Conservation (phyloP, 2,329 filamentous ascomycete genomes). For the Phaeosphaeria sp. region DNA sequence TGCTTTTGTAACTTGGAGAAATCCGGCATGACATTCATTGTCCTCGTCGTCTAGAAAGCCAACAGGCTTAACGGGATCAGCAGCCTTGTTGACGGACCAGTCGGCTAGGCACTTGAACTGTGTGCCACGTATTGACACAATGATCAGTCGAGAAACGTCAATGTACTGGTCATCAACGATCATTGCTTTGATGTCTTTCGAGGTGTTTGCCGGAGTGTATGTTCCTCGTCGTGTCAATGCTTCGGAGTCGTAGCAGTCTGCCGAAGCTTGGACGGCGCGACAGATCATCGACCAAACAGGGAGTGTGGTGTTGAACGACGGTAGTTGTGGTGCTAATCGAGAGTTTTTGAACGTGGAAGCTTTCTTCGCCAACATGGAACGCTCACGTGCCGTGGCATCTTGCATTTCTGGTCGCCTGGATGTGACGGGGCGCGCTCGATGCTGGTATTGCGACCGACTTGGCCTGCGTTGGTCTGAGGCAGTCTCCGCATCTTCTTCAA, state of each 20-base stretch:
- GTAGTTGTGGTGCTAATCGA: conserved; percentile 1
- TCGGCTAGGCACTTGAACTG: conserved; percentile 6
- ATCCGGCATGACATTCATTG: conserved; percentile 80
- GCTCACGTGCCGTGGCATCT: conserved; percentile 2
- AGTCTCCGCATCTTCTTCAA: conserved; percentile 1
- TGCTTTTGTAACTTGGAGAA: conserved; percentile 72
- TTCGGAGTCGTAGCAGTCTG: conserved; percentile 9
- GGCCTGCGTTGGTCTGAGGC: neutral
- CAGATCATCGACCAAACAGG: conserved; percentile 12
- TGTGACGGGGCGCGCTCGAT: conserved; percentile 4
- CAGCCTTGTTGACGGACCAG: conserved; percentile 9
- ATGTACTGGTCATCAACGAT: conserved; percentile 10
- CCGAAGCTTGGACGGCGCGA: conserved; percentile 8
- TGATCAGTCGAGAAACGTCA: conserved; percentile 5
- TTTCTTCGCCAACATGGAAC: conserved; percentile 6
- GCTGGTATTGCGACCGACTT: conserved; percentile 3
- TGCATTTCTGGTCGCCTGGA: conserved; percentile 4
- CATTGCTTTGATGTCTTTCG: conserved; percentile 11
- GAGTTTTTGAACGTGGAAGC: conserved; percentile 9
- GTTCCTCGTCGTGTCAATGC: conserved; percentile 5
- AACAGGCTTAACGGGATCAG: conserved; percentile 3
- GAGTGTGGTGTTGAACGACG: conserved; percentile 5
- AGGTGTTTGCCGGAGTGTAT: conserved; percentile 10
- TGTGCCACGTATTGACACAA: conserved; percentile 9
- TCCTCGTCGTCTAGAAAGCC: conserved; percentile 64